Conservation (phyloP, 2,329 filamentous ascomycete genomes). For the Davidsoniella neocaledoniae region DNA sequence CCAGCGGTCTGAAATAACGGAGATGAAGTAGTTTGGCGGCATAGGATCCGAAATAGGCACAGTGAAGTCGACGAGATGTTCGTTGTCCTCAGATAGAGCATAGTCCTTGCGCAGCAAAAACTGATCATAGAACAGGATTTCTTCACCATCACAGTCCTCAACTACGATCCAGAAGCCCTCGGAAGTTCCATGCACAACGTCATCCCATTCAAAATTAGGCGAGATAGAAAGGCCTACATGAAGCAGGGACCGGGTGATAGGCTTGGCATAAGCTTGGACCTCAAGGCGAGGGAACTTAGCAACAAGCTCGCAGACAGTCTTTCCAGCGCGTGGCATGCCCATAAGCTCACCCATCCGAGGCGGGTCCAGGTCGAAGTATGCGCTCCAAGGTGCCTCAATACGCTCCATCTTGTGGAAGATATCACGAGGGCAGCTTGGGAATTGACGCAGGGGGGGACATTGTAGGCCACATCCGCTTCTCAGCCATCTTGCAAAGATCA, state of each 20-base stretch:
- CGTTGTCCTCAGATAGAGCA: constrained; percentile 67
- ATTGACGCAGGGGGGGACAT: constrained; percentile 95
- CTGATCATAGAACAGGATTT: constrained; percentile 86
- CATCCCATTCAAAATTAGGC: constrained; percentile 93
- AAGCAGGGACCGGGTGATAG: constrained; percentile 85
- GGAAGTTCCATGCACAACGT: constrained; percentile 66
- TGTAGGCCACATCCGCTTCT: constrained; percentile 98
- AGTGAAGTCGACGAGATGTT: constrained; percentile 90
- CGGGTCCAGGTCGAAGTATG: constrained; percentile 90
- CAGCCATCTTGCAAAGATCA: constrained; percentile 95
- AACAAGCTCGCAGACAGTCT: constrained; percentile 69
- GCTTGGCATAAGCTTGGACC: constrained; percentile 83
- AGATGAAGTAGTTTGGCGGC: constrained; percentile 98
- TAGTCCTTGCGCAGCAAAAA: constrained; percentile 87
- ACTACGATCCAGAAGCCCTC: constrained; percentile 96
- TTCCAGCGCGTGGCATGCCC: constrained; percentile 75
- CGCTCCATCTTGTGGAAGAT: constrained; percentile 85
- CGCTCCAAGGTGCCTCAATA: constrained; percentile 84
- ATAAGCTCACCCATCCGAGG: constrained; percentile 91
- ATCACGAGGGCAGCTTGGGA: constrained; percentile 64
- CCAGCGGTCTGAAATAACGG: constrained; percentile 87
- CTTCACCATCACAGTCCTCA: constrained; percentile 93
- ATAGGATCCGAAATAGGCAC: constrained; percentile 94
- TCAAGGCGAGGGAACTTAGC: constrained; percentile 87
- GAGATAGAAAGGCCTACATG: constrained; percentile 80